These are phyloP conservation scores for Trichoderma reesei DNA, from an alignment of 495 filamentous ascomycete species.

Conservation along the genomic window DNA sequence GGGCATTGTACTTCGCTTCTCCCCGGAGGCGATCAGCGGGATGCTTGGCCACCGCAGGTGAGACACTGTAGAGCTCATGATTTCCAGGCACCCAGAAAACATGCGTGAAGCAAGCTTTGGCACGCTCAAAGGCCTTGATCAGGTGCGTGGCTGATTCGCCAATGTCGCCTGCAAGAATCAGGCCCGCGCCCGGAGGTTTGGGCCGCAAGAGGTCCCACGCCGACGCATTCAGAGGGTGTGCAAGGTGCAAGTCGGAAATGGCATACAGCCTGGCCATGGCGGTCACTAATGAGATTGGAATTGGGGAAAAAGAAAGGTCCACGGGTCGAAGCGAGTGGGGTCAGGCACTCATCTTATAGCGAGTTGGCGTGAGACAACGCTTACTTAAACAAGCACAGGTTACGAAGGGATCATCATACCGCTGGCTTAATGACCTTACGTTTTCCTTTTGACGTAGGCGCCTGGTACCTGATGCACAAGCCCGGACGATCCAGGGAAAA, in stretches of 20 bases:
- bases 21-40: slow-evolving; percentile 14
- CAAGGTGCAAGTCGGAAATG: slow-evolving; percentile 27
- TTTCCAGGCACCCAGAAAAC: slow-evolving; percentile 29
- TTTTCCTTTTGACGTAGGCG: no score
- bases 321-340: no score
- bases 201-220: slow-evolving; percentile 20
- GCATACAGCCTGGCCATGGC: slow-evolving; percentile 26
- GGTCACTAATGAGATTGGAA: neutral
- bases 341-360: no score
- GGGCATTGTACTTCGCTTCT: slow-evolving; percentile 22
- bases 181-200: slow-evolving; percentile 21
- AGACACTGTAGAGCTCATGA: slow-evolving; percentile 27
- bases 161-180: slow-evolving; percentile 27
- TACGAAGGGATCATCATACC: no score
- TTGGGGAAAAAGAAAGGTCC: no score
- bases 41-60: slow-evolving; percentile 16
- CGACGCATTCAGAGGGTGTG: slow-evolving; percentile 22
- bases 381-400: no score
- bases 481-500: no score
- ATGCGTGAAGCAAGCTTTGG: slow-evolving; percentile 18
- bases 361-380: no score
- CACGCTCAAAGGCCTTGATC: slow-evolving; percentile 19
- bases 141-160: slow-evolving; percentile 25
- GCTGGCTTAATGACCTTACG: no score
- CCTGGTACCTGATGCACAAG: no score